phyloP scores from a whole-genome alignment of 2,329 filamentous ascomycete genomes.

The Stemphylium beticola region DNA sequence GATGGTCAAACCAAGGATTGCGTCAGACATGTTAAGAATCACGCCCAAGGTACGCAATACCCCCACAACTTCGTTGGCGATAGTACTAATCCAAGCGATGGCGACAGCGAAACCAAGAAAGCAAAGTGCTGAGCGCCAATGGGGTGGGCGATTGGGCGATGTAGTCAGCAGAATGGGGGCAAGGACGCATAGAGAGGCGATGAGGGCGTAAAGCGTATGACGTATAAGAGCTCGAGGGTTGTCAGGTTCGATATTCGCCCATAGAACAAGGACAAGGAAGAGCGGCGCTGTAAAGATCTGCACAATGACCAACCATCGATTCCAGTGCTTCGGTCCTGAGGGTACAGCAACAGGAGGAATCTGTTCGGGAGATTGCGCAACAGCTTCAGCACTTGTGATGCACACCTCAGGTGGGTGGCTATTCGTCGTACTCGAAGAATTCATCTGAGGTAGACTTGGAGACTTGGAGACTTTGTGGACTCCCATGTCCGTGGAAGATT shows the following conservation, averaged over 20 bases:
- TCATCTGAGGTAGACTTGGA: neutral
- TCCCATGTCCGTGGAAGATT: slow-evolving; percentile 17
- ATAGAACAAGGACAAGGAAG: slow-evolving; percentile 79
- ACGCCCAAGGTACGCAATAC: slow-evolving; percentile 93
- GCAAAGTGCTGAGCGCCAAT: slow-evolving; percentile 79
- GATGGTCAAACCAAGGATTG: slow-evolving; percentile 90
- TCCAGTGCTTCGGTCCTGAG: slow-evolving; percentile 69
- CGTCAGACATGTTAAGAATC: slow-evolving; percentile 90
- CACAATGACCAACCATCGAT: slow-evolving; percentile 84
- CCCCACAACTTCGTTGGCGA: slow-evolving; percentile 93
- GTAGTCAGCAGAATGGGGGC: slow-evolving; percentile 72
- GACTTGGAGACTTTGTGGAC: slow-evolving; percentile 15
- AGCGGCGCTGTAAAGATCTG: slow-evolving; percentile 88
- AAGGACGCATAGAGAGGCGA: slow-evolving; percentile 69
- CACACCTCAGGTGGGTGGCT: slow-evolving; percentile 36
- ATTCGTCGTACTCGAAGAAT: slow-evolving; percentile 19
- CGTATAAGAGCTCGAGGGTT: slow-evolving; percentile 65
- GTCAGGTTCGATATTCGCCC: slow-evolving; percentile 70
- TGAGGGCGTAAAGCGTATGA: slow-evolving; percentile 51
- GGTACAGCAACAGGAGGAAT: slow-evolving; percentile 25
- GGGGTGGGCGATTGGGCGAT: slow-evolving; percentile 68
- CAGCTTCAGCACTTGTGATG: slow-evolving; percentile 43
- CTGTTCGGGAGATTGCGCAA: slow-evolving; percentile 47
- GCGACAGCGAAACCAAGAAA: slow-evolving; percentile 89
- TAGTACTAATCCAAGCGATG: slow-evolving; percentile 95